Conservation (phyloP, 1,284 basidiomycete species). For the Leccinum brunneo-olivaceum region DNA sequence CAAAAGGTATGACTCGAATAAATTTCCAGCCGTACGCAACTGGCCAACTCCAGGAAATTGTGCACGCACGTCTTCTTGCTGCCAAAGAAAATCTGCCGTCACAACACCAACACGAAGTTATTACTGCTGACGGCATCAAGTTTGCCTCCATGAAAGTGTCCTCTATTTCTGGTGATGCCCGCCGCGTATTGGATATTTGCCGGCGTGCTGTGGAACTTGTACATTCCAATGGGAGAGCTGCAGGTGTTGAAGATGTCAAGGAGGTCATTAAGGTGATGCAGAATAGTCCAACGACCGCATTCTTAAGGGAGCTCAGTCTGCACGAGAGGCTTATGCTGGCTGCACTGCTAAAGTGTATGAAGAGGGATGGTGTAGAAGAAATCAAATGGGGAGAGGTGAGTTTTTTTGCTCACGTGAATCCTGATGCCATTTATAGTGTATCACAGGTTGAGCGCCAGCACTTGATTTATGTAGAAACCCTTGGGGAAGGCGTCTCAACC, state of each 20-base stretch:
- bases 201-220: slow-evolving; percentile 83
- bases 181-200: slow-evolving; percentile 91
- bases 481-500: slow-evolving; percentile 46
- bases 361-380: slow-evolving; percentile 82
- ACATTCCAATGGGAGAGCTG: slow-evolving; percentile 44
- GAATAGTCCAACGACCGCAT: slow-evolving; percentile 83
- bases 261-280: slow-evolving; percentile 87
- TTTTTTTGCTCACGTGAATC: slow-evolving; percentile 9
- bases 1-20: slow-evolving; percentile 85
- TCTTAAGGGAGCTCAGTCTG: slow-evolving; percentile 72
- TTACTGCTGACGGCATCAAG: slow-evolving; percentile 76
- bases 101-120: slow-evolving; percentile 42
- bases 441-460: slow-evolving; percentile 63
- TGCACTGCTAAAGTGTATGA: slow-evolving; percentile 77
- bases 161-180: slow-evolving; percentile 90
- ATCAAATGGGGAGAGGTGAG: slow-evolving; percentile 77
- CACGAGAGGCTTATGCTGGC: slow-evolving; percentile 90
- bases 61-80: slow-evolving; percentile 69
- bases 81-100: slow-evolving; percentile 43
- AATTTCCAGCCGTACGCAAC: slow-evolving; percentile 92
- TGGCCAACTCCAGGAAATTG: slow-evolving; percentile 79
- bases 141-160: slow-evolving; percentile 90
- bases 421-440: slow-evolving; percentile 5
- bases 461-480: slow-evolving; percentile 49
- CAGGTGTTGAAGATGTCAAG: slow-evolving; percentile 70